These are phyloP conservation scores for Amphirosellinia nigrospora DNA, from an alignment of 495 filamentous ascomycete genomes.

Conservation along the genomic window DNA sequence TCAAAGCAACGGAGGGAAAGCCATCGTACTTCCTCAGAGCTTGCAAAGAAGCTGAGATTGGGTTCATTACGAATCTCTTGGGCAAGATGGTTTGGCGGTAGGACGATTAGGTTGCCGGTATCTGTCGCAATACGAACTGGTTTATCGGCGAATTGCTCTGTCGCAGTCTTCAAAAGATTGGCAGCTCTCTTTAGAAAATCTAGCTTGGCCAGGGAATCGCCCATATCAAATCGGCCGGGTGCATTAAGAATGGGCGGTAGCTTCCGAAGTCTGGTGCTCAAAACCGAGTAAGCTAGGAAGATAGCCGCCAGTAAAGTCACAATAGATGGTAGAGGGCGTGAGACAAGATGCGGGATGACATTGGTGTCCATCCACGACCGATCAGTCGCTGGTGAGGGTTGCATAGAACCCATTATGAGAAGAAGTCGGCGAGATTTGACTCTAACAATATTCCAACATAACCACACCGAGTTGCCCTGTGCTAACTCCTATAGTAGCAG, in stretches of 20 bases:
- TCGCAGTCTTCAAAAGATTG: slow-evolving; percentile 12
- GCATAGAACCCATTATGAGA: slow-evolving; percentile 1
- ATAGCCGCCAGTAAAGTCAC: not conserved
- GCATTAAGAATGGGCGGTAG: slow-evolving; percentile 21
- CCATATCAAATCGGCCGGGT: slow-evolving; percentile 18
- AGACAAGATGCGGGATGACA: not conserved
- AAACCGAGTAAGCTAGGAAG: slow-evolving; percentile 11
- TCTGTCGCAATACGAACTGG: slow-evolving; percentile 29
- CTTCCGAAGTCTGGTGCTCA: slow-evolving; percentile 5
- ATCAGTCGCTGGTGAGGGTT: slow-evolving; percentile 21
- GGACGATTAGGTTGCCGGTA: slow-evolving; percentile 42
- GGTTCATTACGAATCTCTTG: slow-evolving; percentile 57
- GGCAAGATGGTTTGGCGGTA: slow-evolving; percentile 52
- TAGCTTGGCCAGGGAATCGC: slow-evolving; percentile 15
- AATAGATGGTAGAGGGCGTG: slow-evolving; percentile 13
- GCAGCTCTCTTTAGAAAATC: slow-evolving; percentile 14
- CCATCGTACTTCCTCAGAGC: slow-evolving; percentile 16
- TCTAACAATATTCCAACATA: not conserved
- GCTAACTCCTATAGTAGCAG: not conserved
- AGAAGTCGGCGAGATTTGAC: not conserved
- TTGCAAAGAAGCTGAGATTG: slow-evolving; percentile 42
- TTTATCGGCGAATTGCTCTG: slow-evolving; percentile 4
- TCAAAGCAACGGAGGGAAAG: slow-evolving; percentile 34
- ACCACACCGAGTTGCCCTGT: not conserved
- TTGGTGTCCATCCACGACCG: slow-evolving; percentile 21